A percentile compares a stretch with the other conserved stretches of the same genome.
Evolutionary conservation across 2,329 filamentous ascomycete genomes (phyloP).

Genomic region (Dothideomycetes sp.): DNA sequence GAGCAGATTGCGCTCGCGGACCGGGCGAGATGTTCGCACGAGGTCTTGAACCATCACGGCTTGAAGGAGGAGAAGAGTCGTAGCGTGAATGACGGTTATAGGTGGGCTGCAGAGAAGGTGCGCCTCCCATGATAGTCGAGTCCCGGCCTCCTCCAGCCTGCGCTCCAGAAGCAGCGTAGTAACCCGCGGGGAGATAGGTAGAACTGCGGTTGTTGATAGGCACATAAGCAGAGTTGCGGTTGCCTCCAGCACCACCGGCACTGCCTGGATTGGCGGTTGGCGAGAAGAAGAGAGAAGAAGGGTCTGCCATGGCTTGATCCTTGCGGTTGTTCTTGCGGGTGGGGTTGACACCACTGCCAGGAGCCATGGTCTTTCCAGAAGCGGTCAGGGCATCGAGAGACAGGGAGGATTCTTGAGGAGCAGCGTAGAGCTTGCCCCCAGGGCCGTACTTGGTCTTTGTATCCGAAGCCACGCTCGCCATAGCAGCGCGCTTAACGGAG

Average conservation of each 20-base stretch:
- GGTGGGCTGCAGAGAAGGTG: conserved; percentile 24
- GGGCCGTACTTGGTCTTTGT: conserved; percentile 50
- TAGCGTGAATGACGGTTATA: conserved; percentile 22
- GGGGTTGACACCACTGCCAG: not conserved
- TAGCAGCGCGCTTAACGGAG: conserved; percentile 77
- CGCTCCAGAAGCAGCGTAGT: conserved; percentile 66
- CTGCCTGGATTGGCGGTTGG: conserved; percentile 56
- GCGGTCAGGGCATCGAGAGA: conserved; percentile 17
- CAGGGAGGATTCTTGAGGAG: conserved; percentile 40
- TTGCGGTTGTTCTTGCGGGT: conserved; percentile 1
- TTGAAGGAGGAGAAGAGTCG: conserved; percentile 17
- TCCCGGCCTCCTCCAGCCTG: conserved; percentile 34
- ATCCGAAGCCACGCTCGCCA: conserved; percentile 59
- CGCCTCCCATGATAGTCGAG: conserved; percentile 36
- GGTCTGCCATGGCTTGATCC: conserved; percentile 3
- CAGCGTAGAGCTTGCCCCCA: conserved; percentile 55
- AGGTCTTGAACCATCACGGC: conserved; percentile 14
- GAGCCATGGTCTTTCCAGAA: conserved; percentile 3
- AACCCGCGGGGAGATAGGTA: conserved; percentile 79
- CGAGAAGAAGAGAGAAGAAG: conserved; percentile 81
- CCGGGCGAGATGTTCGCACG: conserved; percentile 2
- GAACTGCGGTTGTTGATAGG: conserved; percentile 52
- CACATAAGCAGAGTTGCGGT: conserved; percentile 13
- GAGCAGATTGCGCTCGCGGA: not conserved
- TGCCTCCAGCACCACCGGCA: conserved; percentile 13